Evolutionary conservation across 1,284 basidiomycete species (phyloP).

Genomic region (Cronartium quercuum): DNA sequence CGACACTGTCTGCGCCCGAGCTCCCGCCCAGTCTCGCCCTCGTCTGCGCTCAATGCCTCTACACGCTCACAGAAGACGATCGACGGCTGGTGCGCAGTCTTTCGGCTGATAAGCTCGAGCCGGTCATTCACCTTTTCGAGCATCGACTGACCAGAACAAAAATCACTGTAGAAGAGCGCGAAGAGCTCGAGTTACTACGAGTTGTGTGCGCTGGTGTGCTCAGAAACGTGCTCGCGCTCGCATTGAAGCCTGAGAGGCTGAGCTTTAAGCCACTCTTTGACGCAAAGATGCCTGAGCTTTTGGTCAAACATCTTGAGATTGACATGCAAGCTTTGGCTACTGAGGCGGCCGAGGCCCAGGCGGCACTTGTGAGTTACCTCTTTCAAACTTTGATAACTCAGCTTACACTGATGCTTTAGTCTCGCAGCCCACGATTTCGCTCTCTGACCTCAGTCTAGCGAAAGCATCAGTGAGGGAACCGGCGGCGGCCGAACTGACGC

Average conservation of each 20-base stretch:
- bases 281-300: slow-evolving; percentile 9
- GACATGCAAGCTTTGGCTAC: slow-evolving; percentile 1
- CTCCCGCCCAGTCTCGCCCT: slow-evolving; percentile 19
- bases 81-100: not conserved
- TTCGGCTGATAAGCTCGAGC: not conserved
- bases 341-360: slow-evolving; percentile 17
- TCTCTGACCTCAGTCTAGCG: slow-evolving; percentile 20
- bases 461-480: slow-evolving; percentile 33
- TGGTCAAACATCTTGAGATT: slow-evolving; percentile 5
- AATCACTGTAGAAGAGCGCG: slow-evolving; percentile 9
- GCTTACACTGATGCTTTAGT: not conserved
- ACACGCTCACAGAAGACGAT: slow-evolving; percentile 32
- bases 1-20: not conserved
- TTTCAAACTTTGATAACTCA: too few species aligned
- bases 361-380: slow-evolving; percentile 8
- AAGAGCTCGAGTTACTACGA: slow-evolving; percentile 21
- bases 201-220: slow-evolving; percentile 5
- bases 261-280: slow-evolving; percentile 20
- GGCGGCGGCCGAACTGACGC: slow-evolving; percentile 13
- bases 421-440: slow-evolving; percentile 6
- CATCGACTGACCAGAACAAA: not conserved
- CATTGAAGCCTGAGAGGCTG: not conserved
- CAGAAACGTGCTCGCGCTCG: slow-evolving; percentile 5
- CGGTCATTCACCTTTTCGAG: slow-evolving; percentile 3
- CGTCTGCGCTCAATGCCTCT: slow-evolving; percentile 22